Base-by-base conservation (phyloP, 2,329 filamentous ascomycete species). In the Colletotrichum tropicale region DNA sequence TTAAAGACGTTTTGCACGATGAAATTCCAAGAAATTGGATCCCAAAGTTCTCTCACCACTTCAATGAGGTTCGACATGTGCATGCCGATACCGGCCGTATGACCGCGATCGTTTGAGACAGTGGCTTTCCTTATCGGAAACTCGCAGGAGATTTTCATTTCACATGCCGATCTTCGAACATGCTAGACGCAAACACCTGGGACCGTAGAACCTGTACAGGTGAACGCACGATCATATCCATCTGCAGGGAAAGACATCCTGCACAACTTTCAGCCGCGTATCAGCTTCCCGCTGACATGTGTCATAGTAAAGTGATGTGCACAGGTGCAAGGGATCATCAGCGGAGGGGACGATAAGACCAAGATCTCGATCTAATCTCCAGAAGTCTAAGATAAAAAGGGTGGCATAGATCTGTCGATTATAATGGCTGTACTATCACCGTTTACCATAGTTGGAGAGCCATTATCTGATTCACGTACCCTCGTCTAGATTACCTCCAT, bases 371-470 rank as follows among this genome's bases (percentile, higher is more conserved):
- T 52, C 43, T 13, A 0, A 52, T 21, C 6, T 21, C 21, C 6
- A 6, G 10, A 24, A 7, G 10, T 52, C 12, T 3, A 13, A 8
- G 10, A 13, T 21, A 52, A 21, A 52, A 52, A 52, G 43, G 12
- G 43, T 21, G 13, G 43, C n/a, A 21, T 10, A 21, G 21, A 52
- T 24, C 43, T 21, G 9, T n/a, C 10, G 12, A 6, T 21, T 7
- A 10, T 6, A 21, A 7, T 5, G 5, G 6, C 18, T 52, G 1
- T 6, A 4, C 21, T 21, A 6, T 21, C 9, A 52, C 3, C 8
- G 6, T 9, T 13, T 3, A 48, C n/a, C 10, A 3, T 10, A 8
- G n/a, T 0, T 9, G 21, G 13, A 6, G 13, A 13, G 6, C 9
- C 8, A 52, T 0, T 52, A 4, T 21, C 13, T 7, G 3, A 52